phyloP scores from a whole-genome alignment of 805 yeast species.

The Ogataea neopini region DNA sequence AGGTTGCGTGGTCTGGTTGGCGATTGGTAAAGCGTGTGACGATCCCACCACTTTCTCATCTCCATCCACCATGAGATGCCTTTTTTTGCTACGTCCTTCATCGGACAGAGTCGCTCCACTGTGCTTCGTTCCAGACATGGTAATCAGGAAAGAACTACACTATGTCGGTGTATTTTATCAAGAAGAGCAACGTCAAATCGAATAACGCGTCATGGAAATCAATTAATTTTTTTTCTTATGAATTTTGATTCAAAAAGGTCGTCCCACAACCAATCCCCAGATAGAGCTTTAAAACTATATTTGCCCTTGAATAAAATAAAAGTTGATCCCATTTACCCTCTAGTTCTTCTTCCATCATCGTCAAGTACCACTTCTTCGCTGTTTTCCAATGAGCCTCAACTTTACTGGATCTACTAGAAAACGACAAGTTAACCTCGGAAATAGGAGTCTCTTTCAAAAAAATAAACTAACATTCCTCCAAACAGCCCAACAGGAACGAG shows the following conservation, averaged over 20 bases:
- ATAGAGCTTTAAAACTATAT: no score
- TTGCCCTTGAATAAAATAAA: background rate
- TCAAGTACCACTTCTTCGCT: background rate
- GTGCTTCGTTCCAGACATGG: slow-evolving; percentile 12
- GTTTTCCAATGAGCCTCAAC: slow-evolving; percentile 27
- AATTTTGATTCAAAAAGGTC: background rate
- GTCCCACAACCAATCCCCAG: background rate
- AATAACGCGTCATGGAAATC: background rate
- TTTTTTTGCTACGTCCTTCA: slow-evolving; percentile 20
- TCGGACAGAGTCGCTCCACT: slow-evolving; percentile 8
- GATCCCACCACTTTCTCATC: slow-evolving; percentile 28
- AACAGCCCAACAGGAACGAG: slow-evolving; percentile 66
- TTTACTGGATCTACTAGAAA: slow-evolving; percentile 36
- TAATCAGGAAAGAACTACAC: no score
- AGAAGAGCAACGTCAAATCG: no score
- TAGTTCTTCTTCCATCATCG: background rate
- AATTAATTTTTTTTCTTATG: background rate
- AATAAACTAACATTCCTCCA: slow-evolving; percentile 51
- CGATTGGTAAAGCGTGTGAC: slow-evolving; percentile 35
- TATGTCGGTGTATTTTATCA: no score
- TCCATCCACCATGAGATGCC: slow-evolving; percentile 23
- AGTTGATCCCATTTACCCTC: background rate
- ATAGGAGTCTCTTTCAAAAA: slow-evolving; percentile 27
- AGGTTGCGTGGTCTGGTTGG: slow-evolving; percentile 30
- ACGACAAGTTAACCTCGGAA: slow-evolving; percentile 53